These are phyloP conservation scores for Apophysomyces trapeziformis DNA, from an alignment of 371 early-diverging fungal species.

Conservation along the genomic window DNA sequence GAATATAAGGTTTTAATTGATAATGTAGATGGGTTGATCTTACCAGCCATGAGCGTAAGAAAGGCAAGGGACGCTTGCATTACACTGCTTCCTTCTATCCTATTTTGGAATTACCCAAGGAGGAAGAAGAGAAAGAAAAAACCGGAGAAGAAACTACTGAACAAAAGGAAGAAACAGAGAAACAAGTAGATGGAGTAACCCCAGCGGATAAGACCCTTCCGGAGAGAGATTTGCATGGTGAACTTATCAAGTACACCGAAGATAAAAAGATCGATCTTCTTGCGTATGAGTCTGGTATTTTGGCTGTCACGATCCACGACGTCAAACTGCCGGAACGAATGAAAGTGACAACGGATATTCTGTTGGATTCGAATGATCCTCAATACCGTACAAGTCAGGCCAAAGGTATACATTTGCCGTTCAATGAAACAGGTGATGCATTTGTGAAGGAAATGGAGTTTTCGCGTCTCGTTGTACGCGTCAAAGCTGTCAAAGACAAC, in stretches of 20 bases:
- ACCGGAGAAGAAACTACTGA: background rate
- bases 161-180: conserved; percentile 8
- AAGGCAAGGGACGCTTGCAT: conserved; percentile 60
- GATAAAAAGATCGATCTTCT: conserved; percentile 26
- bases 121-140: conserved; percentile 26
- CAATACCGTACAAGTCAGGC: conserved; percentile 30
- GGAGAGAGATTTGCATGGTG: conserved; percentile 35
- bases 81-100: conserved; percentile 70
- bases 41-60: conserved; percentile 55
- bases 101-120: conserved; percentile 57
- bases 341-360: conserved; percentile 30
- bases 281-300: conserved; percentile 32
- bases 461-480: conserved; percentile 27
- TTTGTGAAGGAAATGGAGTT: conserved; percentile 44
- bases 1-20: background rate
- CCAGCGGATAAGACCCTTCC: conserved; percentile 7
- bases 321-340: conserved; percentile 19
- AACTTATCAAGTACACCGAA: conserved; percentile 26
- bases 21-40: conserved; percentile 53
- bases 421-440: conserved; percentile 37
- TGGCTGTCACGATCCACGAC: conserved; percentile 35
- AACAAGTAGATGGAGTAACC: conserved; percentile 3
- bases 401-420: conserved; percentile 26
- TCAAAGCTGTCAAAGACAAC: conserved; percentile 25
- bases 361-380: conserved; percentile 39